A percentile compares a stretch with the other conserved stretches of the same genome.
Conservation (phyloP, 768 basidiomycete genomes). For the Saitozyma sp. region DNA sequence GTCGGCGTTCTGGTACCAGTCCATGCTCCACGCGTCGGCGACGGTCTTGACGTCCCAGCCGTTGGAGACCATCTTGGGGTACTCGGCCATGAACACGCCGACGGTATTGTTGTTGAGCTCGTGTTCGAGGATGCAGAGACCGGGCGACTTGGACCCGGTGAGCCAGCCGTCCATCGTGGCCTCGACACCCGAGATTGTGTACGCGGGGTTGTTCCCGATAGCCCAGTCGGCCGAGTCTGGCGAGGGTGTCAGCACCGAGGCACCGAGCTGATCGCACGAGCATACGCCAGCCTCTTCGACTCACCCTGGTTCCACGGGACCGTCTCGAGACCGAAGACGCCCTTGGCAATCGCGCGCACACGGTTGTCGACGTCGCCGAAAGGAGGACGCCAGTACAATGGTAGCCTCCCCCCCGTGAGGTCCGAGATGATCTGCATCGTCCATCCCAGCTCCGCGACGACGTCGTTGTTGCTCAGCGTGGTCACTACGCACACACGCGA, state of each 20-base stretch:
- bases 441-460: slow-evolving; percentile 79
- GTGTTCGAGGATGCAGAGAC: slow-evolving; percentile 81
- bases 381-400: slow-evolving; percentile 65
- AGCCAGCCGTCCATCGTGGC: slow-evolving; percentile 58
- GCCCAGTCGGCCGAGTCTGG: slow-evolving; percentile 73
- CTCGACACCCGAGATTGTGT: slow-evolving; percentile 60
- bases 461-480: slow-evolving; percentile 62
- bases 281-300: slow-evolving; percentile 1
- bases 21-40: slow-evolving; percentile 42
- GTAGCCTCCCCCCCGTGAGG: slow-evolving; percentile 72
- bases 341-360: slow-evolving; percentile 77
- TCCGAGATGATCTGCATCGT: slow-evolving; percentile 75
- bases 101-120: slow-evolving; percentile 68
- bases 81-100: slow-evolving; percentile 61
- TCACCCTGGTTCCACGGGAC: slow-evolving; percentile 84
- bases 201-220: slow-evolving; percentile 54
- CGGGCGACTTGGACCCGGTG: slow-evolving; percentile 69
- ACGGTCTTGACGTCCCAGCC: slow-evolving; percentile 66
- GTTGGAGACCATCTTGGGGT: slow-evolving; percentile 54
- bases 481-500: slow-evolving; percentile 29
- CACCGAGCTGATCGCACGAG: neutral
- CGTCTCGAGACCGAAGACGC: slow-evolving; percentile 81
- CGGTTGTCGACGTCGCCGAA: slow-evolving; percentile 68
- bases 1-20: slow-evolving; percentile 52
- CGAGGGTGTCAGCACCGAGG: slow-evolving; percentile 35